Conservation (phyloP, 2,329 filamentous ascomycete genomes). For the Talaromyces marneffei region DNA sequence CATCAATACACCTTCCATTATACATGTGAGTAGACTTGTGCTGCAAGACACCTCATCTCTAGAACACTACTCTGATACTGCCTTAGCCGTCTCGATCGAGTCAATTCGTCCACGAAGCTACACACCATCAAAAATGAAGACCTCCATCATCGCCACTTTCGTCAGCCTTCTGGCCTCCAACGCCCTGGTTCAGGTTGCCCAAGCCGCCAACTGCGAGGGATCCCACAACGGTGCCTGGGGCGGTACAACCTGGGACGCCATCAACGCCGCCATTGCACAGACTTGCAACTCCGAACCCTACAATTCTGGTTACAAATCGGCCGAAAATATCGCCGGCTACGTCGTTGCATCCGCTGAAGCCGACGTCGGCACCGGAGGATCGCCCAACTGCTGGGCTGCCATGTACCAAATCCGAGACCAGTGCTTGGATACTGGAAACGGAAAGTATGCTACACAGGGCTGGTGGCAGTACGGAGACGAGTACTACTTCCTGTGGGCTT, state of each 20-base stretch:
- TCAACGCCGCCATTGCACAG: background rate
- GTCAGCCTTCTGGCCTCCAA: background rate
- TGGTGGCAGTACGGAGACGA: background rate
- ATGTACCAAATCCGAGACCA: background rate
- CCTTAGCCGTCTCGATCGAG: background rate
- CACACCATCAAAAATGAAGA: background rate
- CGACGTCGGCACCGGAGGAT: background rate
- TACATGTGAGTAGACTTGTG: background rate
- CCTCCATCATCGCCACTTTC: background rate
- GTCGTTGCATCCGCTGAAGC: background rate
- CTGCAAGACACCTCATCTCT: background rate
- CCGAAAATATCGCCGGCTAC: background rate
- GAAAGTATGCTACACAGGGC: background rate
- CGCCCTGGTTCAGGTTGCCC: background rate
- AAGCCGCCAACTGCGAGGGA: background rate
- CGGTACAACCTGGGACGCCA: background rate
- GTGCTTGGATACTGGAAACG: background rate
- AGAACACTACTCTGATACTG: background rate
- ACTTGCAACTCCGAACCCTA: background rate
- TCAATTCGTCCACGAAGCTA: background rate
- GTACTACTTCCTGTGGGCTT: conserved; percentile 3
- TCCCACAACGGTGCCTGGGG: background rate
- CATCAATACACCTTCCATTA: background rate
- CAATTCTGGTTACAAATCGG: background rate
- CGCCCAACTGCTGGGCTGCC: background rate